A percentile compares a stretch with the other conserved stretches of the same genome.
Evolutionary conservation across 177 flowering plant genomes (phyloP).

Genomic region (Vitis hybrid): DNA sequence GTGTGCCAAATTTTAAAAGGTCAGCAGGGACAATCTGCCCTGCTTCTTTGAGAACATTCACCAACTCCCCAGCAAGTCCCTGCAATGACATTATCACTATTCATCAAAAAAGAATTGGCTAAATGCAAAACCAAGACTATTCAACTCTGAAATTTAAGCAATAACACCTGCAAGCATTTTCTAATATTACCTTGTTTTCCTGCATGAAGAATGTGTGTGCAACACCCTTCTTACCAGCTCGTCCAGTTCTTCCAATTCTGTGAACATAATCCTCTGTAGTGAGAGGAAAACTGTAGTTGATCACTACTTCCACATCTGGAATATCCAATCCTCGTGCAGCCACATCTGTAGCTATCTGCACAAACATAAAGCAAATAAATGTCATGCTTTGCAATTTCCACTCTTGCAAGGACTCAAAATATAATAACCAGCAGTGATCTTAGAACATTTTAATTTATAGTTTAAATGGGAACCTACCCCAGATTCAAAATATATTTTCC

Average conservation of each 20-base stretch:
- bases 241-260: conserved; percentile 95
- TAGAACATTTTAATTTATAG: no score
- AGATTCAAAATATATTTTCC: no score
- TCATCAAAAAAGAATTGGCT: neutral
- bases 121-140: neutral
- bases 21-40: conserved; percentile 74
- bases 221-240: conserved; percentile 98
- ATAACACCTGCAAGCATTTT: neutral
- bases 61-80: conserved; percentile 96
- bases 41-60: conserved; percentile 93
- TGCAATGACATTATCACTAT: conserved; percentile 19
- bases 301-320: conserved; percentile 98
- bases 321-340: conserved; percentile 99
- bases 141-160: neutral
- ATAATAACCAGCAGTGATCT: no score
- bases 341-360: conserved; percentile 97
- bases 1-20: conserved; percentile 86
- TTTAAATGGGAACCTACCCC: no score
- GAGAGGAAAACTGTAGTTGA: conserved; percentile 94
- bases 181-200: conserved; percentile 72
- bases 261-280: conserved; percentile 98
- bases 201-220: conserved; percentile 92
- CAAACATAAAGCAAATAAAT: conserved; percentile 5
- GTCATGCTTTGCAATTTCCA: neutral
- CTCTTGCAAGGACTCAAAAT: neutral